Base-by-base conservation (phyloP, 2,329 filamentous ascomycete species). In the Stagonosporopsis cucurbitacearum region DNA sequence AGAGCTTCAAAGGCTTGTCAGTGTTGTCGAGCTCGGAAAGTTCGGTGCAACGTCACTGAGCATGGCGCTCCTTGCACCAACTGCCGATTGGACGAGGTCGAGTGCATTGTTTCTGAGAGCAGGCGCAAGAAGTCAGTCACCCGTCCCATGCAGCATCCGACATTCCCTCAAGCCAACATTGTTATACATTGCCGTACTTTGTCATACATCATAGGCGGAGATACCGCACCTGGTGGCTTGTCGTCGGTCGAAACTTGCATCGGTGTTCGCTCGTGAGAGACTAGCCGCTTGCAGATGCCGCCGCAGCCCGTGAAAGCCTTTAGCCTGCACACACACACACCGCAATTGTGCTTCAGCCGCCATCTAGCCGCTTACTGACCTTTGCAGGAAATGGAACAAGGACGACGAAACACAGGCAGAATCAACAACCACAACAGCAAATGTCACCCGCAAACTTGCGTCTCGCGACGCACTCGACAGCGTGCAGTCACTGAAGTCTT, bases 31-130 rank as follows among this genome's bases (percentile, higher is more conserved):
- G 88, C 90, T 54, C 87, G 93, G 71, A 97, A 97, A 75, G 93
- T 97, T 37, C 86, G 93, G 54, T 97, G 93, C 80, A 93, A 97
- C 79, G 92, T 96, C 53, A 92, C 95, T 56, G 92, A 96, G 75
- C 85, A 86, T 75, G 89, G 89, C 44, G 88, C 88, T 39, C 92
- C 92, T 1, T 96, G 92, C 75, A 92, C 90, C 52, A 96, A 96
- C 76, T 96, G 92, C 78, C 83, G 90, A 61, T 85, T 90, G 79
- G 89, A 92, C 75, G 87, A 90, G 72, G 88, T 92, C 55, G 87
- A 91, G 73, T 92, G 89, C 77, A 81, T 82, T 55, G 80, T 82
- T 19, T 82, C 80, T 4, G 80, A 96, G 76, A 94, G 90, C 79
- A 91, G 92, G 67, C 86, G 92, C 68, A 88, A 92, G 83, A 92